Evolutionary conservation across 768 basidiomycete genomes (phyloP), one percentile per base, ranked within the genome.

Genomic region (Tylopilus balloui): DNA sequence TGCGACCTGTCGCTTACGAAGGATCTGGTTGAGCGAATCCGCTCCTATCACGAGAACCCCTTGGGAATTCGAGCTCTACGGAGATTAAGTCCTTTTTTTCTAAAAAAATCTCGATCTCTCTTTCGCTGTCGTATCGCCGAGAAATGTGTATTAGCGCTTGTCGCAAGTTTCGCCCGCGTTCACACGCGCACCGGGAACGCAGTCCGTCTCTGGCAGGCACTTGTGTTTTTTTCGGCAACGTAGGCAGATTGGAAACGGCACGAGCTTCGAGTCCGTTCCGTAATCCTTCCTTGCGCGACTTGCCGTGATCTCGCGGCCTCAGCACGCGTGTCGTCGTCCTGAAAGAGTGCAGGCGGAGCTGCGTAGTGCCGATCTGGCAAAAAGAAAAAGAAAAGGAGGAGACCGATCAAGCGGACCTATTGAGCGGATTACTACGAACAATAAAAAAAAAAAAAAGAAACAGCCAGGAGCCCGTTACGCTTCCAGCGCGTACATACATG

Each of bases 21-120:
- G 88, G 60, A 79, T 91, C 24, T 91, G 88, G 88, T 79, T 89
- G 64, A 79, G 76, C 54, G 78, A 85, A 54, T 68, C 65, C 39
- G 75, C 75, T 9, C 75, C 77, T 47, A 64, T 68, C 46, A 76
- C 80, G 51, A 74, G 71, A 52, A 63, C 74, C 8, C 85, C 87
- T 27, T 88, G 84, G 86, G 88, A 90, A 68, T 88, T 89, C 62
- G 77, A 83, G 60, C 69, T 89, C 38, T 88, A 86, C 61, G 67
- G 68, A 59, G 57, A 67, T 68, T 60, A 69, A 63, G 48, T 39
- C 42, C 15, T 15, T 32, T n/a, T 14, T 32, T 14, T 32, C 13
- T 15, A 12, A n/a, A n/a, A n/a, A n/a, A n/a, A n/a, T n/a, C n/a
- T n/a, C n/a, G n/a, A n/a, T n/a, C 7, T 15, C 31, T 5, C 14